These are phyloP conservation scores for Beauveria bassiana DNA, from an alignment of 2,329 filamentous ascomycete species.

Conservation along the genomic window DNA sequence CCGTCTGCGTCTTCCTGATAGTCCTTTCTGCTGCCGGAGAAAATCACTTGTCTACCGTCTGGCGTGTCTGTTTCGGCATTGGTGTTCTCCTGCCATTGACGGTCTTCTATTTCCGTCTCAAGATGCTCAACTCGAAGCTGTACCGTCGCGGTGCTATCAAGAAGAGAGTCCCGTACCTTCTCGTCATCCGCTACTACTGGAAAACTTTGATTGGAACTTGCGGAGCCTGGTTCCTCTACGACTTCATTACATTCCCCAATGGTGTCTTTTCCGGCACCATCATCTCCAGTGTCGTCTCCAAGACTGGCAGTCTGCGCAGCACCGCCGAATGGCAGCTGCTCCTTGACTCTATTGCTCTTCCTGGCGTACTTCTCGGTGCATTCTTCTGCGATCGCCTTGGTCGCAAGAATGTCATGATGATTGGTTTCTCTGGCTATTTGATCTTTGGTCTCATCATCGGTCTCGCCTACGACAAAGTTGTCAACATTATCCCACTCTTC, in stretches of 20 bases:
- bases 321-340: constrained; percentile 43
- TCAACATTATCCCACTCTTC: constrained; percentile 41
- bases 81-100: constrained; percentile 42
- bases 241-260: constrained; percentile 40
- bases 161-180: constrained; percentile 37
- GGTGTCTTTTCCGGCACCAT: constrained; percentile 38
- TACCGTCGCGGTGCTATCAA: constrained; percentile 48
- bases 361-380: constrained; percentile 42
- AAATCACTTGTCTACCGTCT: constrained; percentile 32
- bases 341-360: constrained; percentile 35
- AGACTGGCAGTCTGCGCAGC: constrained; percentile 25
- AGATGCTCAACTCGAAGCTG: constrained; percentile 42
- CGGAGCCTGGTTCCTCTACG: constrained; percentile 48
- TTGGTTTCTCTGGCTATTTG: constrained; percentile 42
- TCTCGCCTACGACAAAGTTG: constrained; percentile 37
- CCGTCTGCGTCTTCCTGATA: constrained; percentile 37
- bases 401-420: constrained; percentile 41
- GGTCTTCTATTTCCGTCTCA: constrained; percentile 49
- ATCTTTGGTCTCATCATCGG: constrained; percentile 46
- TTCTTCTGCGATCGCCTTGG: constrained; percentile 39
- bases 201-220: constrained; percentile 43
- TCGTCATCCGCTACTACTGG: constrained; percentile 48
- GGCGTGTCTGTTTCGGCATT: constrained; percentile 42
- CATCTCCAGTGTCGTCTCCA: constrained; percentile 28
- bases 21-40: constrained; percentile 30